These are phyloP conservation scores for Rossbeevera mucosa DNA, from an alignment of 768 basidiomycete genomes.

Conservation along the genomic window DNA sequence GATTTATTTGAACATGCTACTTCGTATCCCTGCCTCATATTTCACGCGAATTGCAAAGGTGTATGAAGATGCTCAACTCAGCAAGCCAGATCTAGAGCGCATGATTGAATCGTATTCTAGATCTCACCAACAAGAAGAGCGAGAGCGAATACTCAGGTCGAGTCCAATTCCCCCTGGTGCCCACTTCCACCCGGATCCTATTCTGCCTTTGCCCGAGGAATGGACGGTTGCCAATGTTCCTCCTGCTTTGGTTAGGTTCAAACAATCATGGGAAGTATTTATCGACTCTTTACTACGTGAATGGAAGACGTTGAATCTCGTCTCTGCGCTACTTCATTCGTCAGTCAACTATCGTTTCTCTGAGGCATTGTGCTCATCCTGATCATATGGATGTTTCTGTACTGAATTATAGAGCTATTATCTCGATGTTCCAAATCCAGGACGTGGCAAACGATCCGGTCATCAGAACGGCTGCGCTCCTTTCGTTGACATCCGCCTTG, in stretches of 20 bases:
- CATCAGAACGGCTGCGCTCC: conserved; percentile 55
- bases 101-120: conserved; percentile 39
- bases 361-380: background rate
- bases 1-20: conserved; percentile 43
- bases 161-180: conserved; percentile 30
- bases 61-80: conserved; percentile 75
- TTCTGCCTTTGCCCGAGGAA: conserved; percentile 49
- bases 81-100: conserved; percentile 61
- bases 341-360: conserved; percentile 23
- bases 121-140: conserved; percentile 13
- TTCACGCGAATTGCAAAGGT: conserved; percentile 74
- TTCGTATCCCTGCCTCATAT: conserved; percentile 74
- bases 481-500: conserved; percentile 62
- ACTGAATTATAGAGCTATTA: conserved; percentile 46
- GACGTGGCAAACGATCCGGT: conserved; percentile 54
- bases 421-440: conserved; percentile 60
- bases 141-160: conserved; percentile 8
- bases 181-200: conserved; percentile 12
- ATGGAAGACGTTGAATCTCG: conserved; percentile 74
- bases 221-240: conserved; percentile 50
- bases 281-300: conserved; percentile 65
- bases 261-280: conserved; percentile 63
- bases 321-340: conserved; percentile 60
- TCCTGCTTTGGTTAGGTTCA: conserved; percentile 62
- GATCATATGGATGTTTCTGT: background rate